These are phyloP conservation scores for Corylus avellana DNA, from an alignment of 306 rosid species.

Conservation along the genomic window DNA sequence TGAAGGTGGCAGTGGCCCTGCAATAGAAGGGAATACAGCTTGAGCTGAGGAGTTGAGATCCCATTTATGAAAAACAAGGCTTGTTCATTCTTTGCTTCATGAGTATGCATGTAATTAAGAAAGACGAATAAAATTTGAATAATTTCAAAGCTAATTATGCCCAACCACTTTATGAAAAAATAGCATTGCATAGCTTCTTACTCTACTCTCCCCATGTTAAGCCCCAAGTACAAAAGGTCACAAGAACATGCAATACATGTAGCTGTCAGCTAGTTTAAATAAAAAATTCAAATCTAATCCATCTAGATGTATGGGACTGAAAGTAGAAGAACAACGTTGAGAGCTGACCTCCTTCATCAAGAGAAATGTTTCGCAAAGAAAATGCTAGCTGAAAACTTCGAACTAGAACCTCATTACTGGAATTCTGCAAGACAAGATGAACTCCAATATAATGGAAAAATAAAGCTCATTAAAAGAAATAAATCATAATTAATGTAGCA, in stretches of 20 bases:
- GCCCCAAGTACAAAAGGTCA: neutral
- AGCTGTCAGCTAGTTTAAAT: neutral
- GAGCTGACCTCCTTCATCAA: conserved; percentile 65
- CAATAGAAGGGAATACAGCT: conserved; percentile 27
- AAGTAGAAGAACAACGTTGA: neutral
- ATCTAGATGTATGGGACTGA: neutral
- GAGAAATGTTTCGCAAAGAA: conserved; percentile 77
- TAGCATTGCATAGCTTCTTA: neutral
- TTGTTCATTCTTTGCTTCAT: conserved; percentile 20
- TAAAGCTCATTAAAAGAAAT: conserved; percentile 18
- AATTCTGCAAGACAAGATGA: conserved; percentile 57
- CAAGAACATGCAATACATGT: conserved; percentile 14
- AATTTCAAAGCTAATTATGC: neutral
- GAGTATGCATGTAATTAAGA: neutral
- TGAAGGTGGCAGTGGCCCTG: conserved; percentile 85
- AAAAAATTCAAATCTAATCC: neutral
- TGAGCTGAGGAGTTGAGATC: conserved; percentile 30
- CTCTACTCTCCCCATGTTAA: neutral
- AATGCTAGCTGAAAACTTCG: conserved; percentile 88
- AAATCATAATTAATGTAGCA: neutral
- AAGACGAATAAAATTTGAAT: neutral
- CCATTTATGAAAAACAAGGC: neutral
- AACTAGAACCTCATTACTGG: conserved; percentile 71
- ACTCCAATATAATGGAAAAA: conserved; percentile 10
- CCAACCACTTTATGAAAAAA: neutral